phyloP scores from a whole-genome alignment of 495 filamentous ascomycete genomes.

The Aspergillus ostianus region DNA sequence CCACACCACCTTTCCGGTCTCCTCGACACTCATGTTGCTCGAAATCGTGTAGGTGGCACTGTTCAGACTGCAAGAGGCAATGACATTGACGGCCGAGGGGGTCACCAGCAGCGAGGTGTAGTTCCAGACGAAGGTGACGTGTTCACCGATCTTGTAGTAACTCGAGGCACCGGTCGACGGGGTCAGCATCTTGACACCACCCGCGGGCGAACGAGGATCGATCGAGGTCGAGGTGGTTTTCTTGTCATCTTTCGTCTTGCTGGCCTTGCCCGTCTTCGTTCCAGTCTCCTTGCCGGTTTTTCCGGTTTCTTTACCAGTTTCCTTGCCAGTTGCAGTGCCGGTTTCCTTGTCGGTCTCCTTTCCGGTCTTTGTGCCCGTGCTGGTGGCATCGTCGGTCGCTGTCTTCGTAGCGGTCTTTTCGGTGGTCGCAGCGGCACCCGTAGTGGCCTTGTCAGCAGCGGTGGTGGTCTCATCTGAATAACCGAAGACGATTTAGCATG shows the following conservation, averaged over 20 bases:
- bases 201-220: slow-evolving; percentile 61
- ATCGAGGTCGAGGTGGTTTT: slow-evolving; percentile 46
- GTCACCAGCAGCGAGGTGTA: slow-evolving; percentile 82
- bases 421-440: slow-evolving; percentile 20
- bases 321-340: slow-evolving; percentile 17
- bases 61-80: slow-evolving; percentile 73
- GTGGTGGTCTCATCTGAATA: slow-evolving; percentile 22
- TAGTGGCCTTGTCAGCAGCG: slow-evolving; percentile 22
- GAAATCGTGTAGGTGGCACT: slow-evolving; percentile 64
- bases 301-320: slow-evolving; percentile 21
- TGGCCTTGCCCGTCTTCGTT: slow-evolving; percentile 26
- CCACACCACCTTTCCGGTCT: slow-evolving; percentile 66
- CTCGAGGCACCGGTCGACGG: slow-evolving; percentile 61
- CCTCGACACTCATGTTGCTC: slow-evolving; percentile 57
- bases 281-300: slow-evolving; percentile 25
- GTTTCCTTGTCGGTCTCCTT: slow-evolving; percentile 15
- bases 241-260: slow-evolving; percentile 33
- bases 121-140: slow-evolving; percentile 88
- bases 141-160: slow-evolving; percentile 87
- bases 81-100: slow-evolving; percentile 75
- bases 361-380: slow-evolving; percentile 17
- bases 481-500: slow-evolving; percentile 10
- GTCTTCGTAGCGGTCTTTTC: slow-evolving; percentile 24
- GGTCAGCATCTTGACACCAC: slow-evolving; percentile 79
- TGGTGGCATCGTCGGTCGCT: slow-evolving; percentile 17